Base-by-base conservation (phyloP, 202 grass and related monocot species). In the Setaria viridis region DNA sequence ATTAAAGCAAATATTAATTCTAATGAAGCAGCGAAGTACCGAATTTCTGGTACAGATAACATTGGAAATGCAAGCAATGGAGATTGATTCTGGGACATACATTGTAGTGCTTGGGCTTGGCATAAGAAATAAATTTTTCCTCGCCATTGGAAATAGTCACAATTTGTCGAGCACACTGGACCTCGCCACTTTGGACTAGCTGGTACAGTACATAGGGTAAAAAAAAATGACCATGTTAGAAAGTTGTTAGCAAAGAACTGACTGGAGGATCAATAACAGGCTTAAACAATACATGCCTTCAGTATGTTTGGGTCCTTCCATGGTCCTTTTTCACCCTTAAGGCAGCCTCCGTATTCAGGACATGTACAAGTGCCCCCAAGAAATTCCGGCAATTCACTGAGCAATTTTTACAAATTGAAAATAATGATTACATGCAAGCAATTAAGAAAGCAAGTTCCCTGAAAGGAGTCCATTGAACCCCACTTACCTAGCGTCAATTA, bases 141-240 rank as follows among this genome's bases (percentile, higher is more conserved):
- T 88, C 93, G 16, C 91, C 91, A 68, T 99, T 91, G 51, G 90
- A 92, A 87, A 99, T 62, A 42, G 93, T 91, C 60, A 94, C 91
- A 85, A 99, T 94, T 88, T 99, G 93, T 37, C 93, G 90, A 84
- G 90, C 88, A 86, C 82, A 92, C 58, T 94, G 91, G 70, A 87
- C 92, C 88, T 96, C 96, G 11, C 91, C 96, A 87, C 90, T 90
- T 70, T 94, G 91, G 72, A 99, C 91, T 82, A 95, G 92, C 96
- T 99, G 88, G 43, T 88, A 76, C 70, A 66, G 33, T 11, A 76
- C 43, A 84, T 81, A 77, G 16, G 8, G 9, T 35, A 37, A 37
- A 19, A 55, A 51, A 21, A 72, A 25, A 25, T 25, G 34, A 48
- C 67, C 17, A 68, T 35, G 84, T 53, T 72, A 91, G 7, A 32